Percentiles rank a stretch among this genome's conserved stretches.
These are phyloP conservation scores for Pinus taeda DNA, from an alignment of 75 land plant genomes.

Conservation along the genomic window DNA sequence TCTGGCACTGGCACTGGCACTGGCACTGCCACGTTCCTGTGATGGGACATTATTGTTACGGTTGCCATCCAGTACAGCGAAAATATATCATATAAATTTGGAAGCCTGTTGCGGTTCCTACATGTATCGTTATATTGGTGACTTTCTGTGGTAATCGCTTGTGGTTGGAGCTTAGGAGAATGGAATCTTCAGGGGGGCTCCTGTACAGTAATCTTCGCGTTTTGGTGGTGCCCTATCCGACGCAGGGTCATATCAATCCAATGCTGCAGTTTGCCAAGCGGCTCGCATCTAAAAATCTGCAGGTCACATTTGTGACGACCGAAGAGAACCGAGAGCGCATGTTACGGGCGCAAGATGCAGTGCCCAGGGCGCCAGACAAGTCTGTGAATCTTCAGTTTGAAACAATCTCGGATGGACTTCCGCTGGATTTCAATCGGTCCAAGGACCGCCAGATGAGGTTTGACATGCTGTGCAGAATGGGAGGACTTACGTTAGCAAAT, in stretches of 20 bases:
- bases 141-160: too few species aligned
- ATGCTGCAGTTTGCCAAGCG: conserved; percentile 44
- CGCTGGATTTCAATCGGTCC: background rate
- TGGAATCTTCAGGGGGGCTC: too few species aligned
- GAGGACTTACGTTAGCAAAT: conserved; percentile 3
- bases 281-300: conserved; percentile 29
- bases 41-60: too few species aligned
- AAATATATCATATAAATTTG: too few species aligned
- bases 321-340: conserved; percentile 12
- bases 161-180: too few species aligned
- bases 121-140: too few species aligned
- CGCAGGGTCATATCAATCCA: conserved; percentile 60
- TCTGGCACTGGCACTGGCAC: too few species aligned
- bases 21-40: too few species aligned
- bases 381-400: background rate
- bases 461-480: background rate
- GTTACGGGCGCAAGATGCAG: background rate
- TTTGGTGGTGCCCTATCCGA: conserved; percentile 8
- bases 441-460: background rate
- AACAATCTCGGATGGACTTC: background rate
- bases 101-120: too few species aligned
- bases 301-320: conserved; percentile 48
- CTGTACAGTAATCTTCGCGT: background rate
- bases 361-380: background rate
- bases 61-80: too few species aligned